Conservation (phyloP, 2,329 filamentous ascomycete genomes). For the Diaporthe sp. region DNA sequence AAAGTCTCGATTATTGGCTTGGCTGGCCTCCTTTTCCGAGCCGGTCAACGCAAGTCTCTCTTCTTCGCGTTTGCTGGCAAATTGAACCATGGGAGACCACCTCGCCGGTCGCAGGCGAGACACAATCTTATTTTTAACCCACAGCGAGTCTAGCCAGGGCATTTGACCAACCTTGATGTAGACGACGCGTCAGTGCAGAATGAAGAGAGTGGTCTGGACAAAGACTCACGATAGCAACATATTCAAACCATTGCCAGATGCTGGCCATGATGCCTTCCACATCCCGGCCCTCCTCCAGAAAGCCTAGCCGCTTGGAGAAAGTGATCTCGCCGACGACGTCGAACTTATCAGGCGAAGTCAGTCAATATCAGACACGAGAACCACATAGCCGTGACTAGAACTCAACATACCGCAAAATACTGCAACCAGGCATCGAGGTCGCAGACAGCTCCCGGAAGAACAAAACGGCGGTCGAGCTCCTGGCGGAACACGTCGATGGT, state of each 20-base stretch:
- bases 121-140: background rate
- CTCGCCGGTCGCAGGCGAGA: background rate
- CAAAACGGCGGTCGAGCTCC: conserved; percentile 22
- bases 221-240: background rate
- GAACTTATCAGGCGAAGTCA: background rate
- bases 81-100: conserved; percentile 4
- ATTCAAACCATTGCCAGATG: conserved; percentile 9
- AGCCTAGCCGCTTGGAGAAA: background rate
- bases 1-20: background rate
- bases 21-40: background rate
- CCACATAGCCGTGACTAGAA: background rate
- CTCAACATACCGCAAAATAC: conserved; percentile 16
- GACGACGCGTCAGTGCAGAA: background rate
- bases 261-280: conserved; percentile 6
- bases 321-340: conserved; percentile 10
- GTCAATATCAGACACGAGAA: background rate
- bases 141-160: conserved; percentile 1
- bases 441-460: background rate
- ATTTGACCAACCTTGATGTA: background rate
- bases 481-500: conserved; percentile 13
- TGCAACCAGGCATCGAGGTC: conserved; percentile 27
- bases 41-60: background rate
- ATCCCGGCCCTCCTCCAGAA: conserved; percentile 5
- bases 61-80: conserved; percentile 7
- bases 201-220: rapidly evolving